Base-by-base conservation (phyloP, 2,329 filamentous ascomycete genomes). In the Botrytis deweyae region DNA sequence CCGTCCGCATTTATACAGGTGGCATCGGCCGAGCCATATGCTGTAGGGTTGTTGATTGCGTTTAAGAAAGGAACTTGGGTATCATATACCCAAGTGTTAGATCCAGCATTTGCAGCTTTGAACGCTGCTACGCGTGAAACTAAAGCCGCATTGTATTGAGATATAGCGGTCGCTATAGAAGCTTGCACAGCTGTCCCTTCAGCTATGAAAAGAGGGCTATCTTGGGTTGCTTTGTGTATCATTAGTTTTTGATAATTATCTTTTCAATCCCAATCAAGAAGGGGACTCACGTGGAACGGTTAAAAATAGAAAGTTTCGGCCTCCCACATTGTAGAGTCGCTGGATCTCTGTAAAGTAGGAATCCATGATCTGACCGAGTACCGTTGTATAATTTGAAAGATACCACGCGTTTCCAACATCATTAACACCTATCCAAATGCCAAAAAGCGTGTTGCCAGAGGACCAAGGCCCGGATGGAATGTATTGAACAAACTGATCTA, bases 271-370 rank as follows among this genome's bases (percentile, higher is more conserved):
- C 20, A 46, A n/a, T n/a, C 29, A 66, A 5, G 4, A 49, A 36
- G 42, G 63, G 33, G 29, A 68, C 66, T 68, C 46, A 58, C 66
- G 66, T n/a, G 66, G 66, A 52, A 68, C 66, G 18, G 44, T 58
- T 25, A 58, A 42, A 9, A 68, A 55, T 14, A 68, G n/a, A 58
- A 68, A 58, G 12, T 58, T 68, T 3, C 66, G 46, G 22, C 46
- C 46, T 20, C 49, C 49, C 1, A 25, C 46, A 8, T 58, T 20
- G 33, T 52, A 68, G 5, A 68, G 46, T 49, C 42, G 29, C 66
- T 68, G 49, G 1, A 68, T 49, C 16, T 58, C 46, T 18, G 46
- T 25, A 6, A 68, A 68, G 52, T 68, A 68, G 6, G 46, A 52
- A 58, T 58, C 66, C 46, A 68, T 68, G 49, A 58, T 58, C 22